Base-by-base conservation (phyloP, 1,284 basidiomycete genomes). In the Phylloporus sp. region DNA sequence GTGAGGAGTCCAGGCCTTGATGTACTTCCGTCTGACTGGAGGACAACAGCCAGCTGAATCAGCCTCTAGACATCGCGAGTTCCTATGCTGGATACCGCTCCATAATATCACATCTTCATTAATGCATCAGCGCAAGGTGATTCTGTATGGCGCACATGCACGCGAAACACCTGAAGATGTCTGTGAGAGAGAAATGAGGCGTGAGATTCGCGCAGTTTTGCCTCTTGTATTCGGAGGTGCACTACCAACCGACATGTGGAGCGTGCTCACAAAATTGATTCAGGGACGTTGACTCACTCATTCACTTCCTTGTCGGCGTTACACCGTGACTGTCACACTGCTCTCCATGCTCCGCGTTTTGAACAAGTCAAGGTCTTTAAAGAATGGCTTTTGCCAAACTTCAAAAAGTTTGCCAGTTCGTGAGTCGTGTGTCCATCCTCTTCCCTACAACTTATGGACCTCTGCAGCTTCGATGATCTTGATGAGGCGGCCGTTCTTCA, bases 81-180 rank as follows among this genome's bases (percentile, higher is more conserved):
- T 91, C 69, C 75, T 93, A 46, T 81, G 82, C 60, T 88, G 86
- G 80, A 91, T 92, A 60, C 89, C 91, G 1, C 76, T 93, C 26
- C 82, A 86, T 56, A 81, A 83, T 44, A 79, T 84, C 0, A 84
- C 82, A 1, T 77, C 84, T 0, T 84, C 90, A 3, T 74, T 91
- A 40, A 78, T 84, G 17, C 86, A 83, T 61, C 91, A 93, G 71
- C 84, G 92, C 24, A 90, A 85, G 68, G 81, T 87, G 22, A 85
- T 84, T 12, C 69, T 93, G 37, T 86, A 93, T 68, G 90, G 92
- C 10, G 80, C 84, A 1, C 82, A 89, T 26, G 82, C 82, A 3
- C 83, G 90, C 46, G 85, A 87, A 69, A 90, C 84, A 2, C 87
- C 86, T 0, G 91, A 93, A 70, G 90, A 91, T 62, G 53, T 76